Conservation (phyloP, 2,329 filamentous ascomycete species). For the Cladosporium sp. region DNA sequence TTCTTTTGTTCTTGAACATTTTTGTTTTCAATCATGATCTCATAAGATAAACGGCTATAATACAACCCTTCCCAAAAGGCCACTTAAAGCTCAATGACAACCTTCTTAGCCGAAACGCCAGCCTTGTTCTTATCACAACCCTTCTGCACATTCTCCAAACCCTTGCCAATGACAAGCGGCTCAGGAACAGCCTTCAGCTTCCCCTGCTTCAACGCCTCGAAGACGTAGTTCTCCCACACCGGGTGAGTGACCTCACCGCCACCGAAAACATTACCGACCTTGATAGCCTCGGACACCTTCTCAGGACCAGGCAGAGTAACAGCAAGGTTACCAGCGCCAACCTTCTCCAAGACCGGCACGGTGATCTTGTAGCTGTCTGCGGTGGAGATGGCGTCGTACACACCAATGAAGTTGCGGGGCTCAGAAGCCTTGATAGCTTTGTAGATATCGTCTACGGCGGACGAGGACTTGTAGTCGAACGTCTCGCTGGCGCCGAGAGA, state of each 20-base stretch:
- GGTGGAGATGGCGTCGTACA: slow-evolving; percentile 42
- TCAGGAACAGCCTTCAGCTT: slow-evolving; percentile 38
- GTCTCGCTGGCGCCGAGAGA: slow-evolving; percentile 16
- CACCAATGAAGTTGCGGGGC: slow-evolving; percentile 41
- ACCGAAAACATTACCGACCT: slow-evolving; percentile 32
- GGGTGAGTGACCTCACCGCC: slow-evolving; percentile 27
- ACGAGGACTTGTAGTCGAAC: slow-evolving; percentile 19
- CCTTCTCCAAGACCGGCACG: slow-evolving; percentile 30
- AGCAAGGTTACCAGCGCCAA: slow-evolving; percentile 29
- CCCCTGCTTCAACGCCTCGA: slow-evolving; percentile 37
- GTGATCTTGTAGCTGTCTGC: slow-evolving; percentile 28
- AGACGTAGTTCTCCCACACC: slow-evolving; percentile 32
- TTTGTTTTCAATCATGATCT: no score
- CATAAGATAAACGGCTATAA: no score
- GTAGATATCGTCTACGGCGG: slow-evolving; percentile 16
- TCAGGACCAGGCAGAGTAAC: slow-evolving; percentile 22
- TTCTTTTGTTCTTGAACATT: no score
- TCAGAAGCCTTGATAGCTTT: slow-evolving; percentile 25
- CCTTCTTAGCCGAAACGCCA: slow-evolving; percentile 38
- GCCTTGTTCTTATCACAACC: slow-evolving; percentile 34
- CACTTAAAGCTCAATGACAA: slow-evolving; percentile 33
- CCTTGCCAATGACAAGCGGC: slow-evolving; percentile 41
- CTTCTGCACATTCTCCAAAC: slow-evolving; percentile 36
- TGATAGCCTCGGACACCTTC: slow-evolving; percentile 30
- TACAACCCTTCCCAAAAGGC: background rate